These are phyloP conservation scores for Exophiala xenobiotica DNA, from an alignment of 2,329 filamentous ascomycete species.

Conservation along the genomic window DNA sequence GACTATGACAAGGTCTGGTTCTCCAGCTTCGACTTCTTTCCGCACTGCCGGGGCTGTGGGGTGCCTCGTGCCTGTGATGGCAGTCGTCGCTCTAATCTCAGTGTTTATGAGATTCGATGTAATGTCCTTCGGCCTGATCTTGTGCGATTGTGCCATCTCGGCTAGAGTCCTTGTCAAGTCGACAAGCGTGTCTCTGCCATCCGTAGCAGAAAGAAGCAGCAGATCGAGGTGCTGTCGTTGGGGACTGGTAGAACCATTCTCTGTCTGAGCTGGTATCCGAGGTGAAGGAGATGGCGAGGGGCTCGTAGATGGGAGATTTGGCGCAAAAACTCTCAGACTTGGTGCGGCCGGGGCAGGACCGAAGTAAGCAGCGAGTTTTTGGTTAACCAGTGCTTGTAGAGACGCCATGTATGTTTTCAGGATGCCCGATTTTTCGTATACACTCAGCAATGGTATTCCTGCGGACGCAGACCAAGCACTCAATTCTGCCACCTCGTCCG, in stretches of 20 bases:
- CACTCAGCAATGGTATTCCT: constrained; percentile 79
- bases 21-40: constrained; percentile 24
- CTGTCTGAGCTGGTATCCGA: constrained; percentile 28
- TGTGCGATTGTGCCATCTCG: constrained; percentile 89
- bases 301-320: constrained; percentile 53
- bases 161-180: constrained; percentile 92
- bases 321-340: constrained; percentile 68
- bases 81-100: constrained; percentile 66
- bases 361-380: constrained; percentile 84
- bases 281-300: constrained; percentile 17
- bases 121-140: constrained; percentile 78
- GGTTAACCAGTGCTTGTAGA: constrained; percentile 73
- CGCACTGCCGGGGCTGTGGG: constrained; percentile 8
- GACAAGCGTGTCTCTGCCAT: constrained; percentile 89
- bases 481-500: constrained; percentile 89
- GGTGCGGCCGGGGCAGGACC: constrained; percentile 66
- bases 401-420: constrained; percentile 88
- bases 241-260: constrained; percentile 18
- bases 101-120: constrained; percentile 82
- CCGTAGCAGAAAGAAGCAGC: constrained; percentile 80
- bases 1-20: constrained; percentile 85
- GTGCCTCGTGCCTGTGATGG: constrained; percentile 17
- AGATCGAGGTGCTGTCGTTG: constrained; percentile 52
- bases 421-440: constrained; percentile 86
- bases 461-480: constrained; percentile 90